A percentile compares a stretch with the other conserved stretches of the same genome.
Evolutionary conservation across 306 rosid genomes (phyloP).

Genomic region (Lotus japonicus): DNA sequence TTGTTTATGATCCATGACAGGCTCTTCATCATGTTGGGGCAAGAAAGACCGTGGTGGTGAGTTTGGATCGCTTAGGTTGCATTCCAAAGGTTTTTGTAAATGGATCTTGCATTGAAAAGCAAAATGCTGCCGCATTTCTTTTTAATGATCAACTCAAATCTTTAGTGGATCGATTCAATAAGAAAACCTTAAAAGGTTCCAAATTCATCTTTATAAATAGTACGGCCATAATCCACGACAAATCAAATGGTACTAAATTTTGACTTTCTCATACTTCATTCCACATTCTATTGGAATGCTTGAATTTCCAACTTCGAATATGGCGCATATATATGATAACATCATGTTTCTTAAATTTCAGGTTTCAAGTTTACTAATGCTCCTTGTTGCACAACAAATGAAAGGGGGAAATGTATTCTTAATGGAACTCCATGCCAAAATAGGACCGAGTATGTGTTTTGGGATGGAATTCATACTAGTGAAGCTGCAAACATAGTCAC

Average conservation of each 20-base stretch:
- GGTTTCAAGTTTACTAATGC: slow-evolving; percentile 13
- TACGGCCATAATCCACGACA: too few relatives aligned
- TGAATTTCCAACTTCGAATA: too few relatives aligned
- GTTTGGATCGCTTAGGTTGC: slow-evolving; percentile 42
- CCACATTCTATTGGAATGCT: neutral
- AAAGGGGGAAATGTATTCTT: slow-evolving; percentile 21
- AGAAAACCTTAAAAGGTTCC: neutral
- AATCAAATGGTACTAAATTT: neutral
- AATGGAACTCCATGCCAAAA: slow-evolving; percentile 21
- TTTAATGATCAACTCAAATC: slow-evolving; percentile 28
- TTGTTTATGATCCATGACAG: too few relatives aligned
- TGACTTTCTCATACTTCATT: neutral
- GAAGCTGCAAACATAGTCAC: neutral
- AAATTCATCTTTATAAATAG: too few relatives aligned
- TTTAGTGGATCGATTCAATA: slow-evolving; percentile 21
- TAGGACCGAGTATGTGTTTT: slow-evolving; percentile 24
- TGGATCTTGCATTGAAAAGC: slow-evolving; percentile 22
- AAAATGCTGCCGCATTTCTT: slow-evolving; percentile 21
- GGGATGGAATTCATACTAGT: slow-evolving; percentile 31
- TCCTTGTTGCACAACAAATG: slow-evolving; percentile 23
- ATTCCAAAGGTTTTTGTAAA: slow-evolving; percentile 13
- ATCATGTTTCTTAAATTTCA: neutral
- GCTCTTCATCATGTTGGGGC: slow-evolving; percentile 26
- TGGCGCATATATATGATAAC: too few relatives aligned
- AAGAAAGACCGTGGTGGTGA: slow-evolving; percentile 36